phyloP scores from a whole-genome alignment of 768 basidiomycete genomes.

The Collybia sordida region DNA sequence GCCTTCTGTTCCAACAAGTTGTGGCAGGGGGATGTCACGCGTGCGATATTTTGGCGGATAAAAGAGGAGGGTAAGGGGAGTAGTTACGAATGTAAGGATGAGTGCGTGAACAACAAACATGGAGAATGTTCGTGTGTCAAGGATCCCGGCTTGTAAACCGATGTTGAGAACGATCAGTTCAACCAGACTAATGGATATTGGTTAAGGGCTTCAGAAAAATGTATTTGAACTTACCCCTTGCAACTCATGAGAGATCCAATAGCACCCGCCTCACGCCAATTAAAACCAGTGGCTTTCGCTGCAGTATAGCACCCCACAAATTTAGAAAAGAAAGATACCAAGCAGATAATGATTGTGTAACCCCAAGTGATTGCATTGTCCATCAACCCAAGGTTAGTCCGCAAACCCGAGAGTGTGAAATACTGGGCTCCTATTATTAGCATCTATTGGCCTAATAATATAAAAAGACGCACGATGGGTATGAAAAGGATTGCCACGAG shows the following conservation, averaged over 20 bases:
- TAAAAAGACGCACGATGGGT: conserved; percentile 57
- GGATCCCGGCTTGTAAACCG: conserved; percentile 67
- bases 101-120: conserved; percentile 87
- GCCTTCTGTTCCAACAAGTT: conserved; percentile 20
- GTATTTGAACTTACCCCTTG: conserved; percentile 60
- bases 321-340: conserved; percentile 78
- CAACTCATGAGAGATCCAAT: conserved; percentile 89
- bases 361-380: conserved; percentile 80
- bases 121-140: conserved; percentile 70
- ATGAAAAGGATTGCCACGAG: conserved; percentile 74
- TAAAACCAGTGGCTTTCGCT: conserved; percentile 64
- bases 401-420: conserved; percentile 76
- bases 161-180: conserved; percentile 93
- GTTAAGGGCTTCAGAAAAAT: not conserved
- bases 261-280: conserved; percentile 73
- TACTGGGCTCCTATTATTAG: conserved; percentile 46
- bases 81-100: conserved; percentile 80
- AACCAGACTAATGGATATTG: conserved; percentile 47
- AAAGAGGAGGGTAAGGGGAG: conserved; percentile 75
- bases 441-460: not conserved
- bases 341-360: conserved; percentile 71
- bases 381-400: conserved; percentile 77
- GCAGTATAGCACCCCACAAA: conserved; percentile 66
- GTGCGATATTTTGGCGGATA: conserved; percentile 68
- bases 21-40: conserved; percentile 23